Evolutionary conservation across 129 eudicot species (phyloP).

Genomic region (Flaveria ramosissima): DNA sequence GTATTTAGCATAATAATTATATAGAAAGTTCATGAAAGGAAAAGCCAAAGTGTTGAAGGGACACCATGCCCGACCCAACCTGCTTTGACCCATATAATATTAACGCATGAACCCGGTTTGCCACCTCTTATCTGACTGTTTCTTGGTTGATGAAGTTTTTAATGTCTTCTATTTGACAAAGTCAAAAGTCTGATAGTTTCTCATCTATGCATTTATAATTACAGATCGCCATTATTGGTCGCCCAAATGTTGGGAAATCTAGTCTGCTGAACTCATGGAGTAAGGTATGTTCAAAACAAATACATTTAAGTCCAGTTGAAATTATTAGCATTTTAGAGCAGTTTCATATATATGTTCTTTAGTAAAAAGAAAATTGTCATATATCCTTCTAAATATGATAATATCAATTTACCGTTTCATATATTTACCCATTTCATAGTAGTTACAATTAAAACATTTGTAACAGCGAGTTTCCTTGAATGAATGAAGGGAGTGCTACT

Average conservation of each 20-base stretch:
- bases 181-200: not conserved
- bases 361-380: not conserved
- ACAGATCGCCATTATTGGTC: slow-evolving; percentile 96
- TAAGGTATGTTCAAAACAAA: slow-evolving; percentile 60
- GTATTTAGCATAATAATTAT: not conserved
- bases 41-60: no score
- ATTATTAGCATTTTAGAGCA: not conserved
- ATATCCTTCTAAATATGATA: not conserved
- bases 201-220: not conserved
- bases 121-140: not conserved
- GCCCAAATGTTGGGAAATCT: slow-evolving; percentile 99
- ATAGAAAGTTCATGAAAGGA: not conserved
- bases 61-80: no score
- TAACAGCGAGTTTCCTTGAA: not conserved
- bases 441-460: not conserved
- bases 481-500: not conserved
- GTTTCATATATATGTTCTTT: not conserved
- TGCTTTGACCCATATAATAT: no score
- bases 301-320: slow-evolving; percentile 1
- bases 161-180: not conserved
- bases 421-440: not conserved
- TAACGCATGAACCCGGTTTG: not conserved
- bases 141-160: slow-evolving; percentile 1
- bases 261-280: slow-evolving; percentile 99
- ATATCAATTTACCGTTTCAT: not conserved